phyloP scores from a whole-genome alignment of 129 eudicot genomes.

The Tanacetum coccineum region DNA sequence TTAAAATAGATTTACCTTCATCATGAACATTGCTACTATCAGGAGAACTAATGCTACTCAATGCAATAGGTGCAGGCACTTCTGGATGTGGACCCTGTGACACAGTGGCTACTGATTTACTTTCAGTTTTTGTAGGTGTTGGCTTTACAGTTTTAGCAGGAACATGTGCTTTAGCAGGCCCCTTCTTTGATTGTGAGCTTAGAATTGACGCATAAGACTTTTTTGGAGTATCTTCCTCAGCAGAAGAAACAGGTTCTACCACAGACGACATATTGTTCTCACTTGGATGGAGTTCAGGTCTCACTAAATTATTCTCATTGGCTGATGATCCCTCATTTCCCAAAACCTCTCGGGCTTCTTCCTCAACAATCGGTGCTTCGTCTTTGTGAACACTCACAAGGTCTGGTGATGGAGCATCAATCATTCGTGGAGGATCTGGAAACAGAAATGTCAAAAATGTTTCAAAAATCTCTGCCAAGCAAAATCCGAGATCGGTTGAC shows the following conservation, averaged over 20 bases:
- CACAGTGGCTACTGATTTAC: constrained; percentile 22
- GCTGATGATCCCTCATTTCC: constrained; percentile 34
- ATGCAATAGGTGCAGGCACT: constrained; percentile 32
- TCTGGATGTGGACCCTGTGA: constrained; percentile 38
- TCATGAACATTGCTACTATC: constrained; percentile 42
- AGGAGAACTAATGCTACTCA: constrained; percentile 33
- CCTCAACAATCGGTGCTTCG: constrained; percentile 33
- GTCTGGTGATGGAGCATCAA: constrained; percentile 38
- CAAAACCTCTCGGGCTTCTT: constrained; percentile 26
- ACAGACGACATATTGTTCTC: constrained; percentile 28
- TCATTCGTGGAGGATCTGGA: constrained; percentile 41
- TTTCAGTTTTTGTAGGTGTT: constrained; percentile 31
- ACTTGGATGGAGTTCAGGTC: constrained; percentile 28
- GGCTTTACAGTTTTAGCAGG: constrained; percentile 35
- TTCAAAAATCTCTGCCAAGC: not conserved
- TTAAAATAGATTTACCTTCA: constrained; percentile 42
- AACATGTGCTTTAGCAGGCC: constrained; percentile 37
- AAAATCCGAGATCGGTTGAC: not conserved
- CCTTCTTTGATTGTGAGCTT: constrained; percentile 48
- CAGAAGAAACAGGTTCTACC: constrained; percentile 38
- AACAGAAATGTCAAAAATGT: constrained; percentile 12
- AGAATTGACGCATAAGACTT: constrained; percentile 81
- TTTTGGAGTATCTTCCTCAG: constrained; percentile 65
- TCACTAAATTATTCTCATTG: constrained; percentile 30
- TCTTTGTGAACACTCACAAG: constrained; percentile 32